These are phyloP conservation scores for Calonectria crousiana DNA, from an alignment of 2,329 filamentous ascomycete genomes.

Conservation along the genomic window DNA sequence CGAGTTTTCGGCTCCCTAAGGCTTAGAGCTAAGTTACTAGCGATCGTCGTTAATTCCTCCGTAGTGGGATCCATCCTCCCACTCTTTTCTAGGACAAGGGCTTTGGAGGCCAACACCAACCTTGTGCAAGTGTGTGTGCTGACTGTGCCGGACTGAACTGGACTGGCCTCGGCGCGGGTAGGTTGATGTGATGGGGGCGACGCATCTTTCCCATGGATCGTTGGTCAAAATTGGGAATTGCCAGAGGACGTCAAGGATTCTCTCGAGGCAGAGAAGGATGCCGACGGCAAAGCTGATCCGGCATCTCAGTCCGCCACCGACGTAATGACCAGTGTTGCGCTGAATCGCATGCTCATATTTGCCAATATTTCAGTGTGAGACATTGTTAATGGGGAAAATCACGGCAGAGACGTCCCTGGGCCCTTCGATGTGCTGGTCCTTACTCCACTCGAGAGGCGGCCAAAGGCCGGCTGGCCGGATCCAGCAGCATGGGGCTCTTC, in stretches of 20 bases:
- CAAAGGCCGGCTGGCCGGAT: conserved; percentile 31
- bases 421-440: conserved; percentile 11
- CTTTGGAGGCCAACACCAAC: conserved; percentile 24
- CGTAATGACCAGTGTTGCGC: conserved; percentile 36
- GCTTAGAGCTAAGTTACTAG: conserved; percentile 19
- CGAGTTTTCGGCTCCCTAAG: not conserved
- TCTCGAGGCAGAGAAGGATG: conserved; percentile 34
- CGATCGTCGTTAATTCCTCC: conserved; percentile 26
- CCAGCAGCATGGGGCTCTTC: conserved; percentile 41
- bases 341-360: conserved; percentile 38
- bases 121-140: conserved; percentile 19
- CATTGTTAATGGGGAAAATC: conserved; percentile 32
- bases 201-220: conserved; percentile 18
- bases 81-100: conserved; percentile 29
- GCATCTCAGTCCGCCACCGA: conserved; percentile 43
- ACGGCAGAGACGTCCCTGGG: conserved; percentile 24
- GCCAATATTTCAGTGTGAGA: conserved; percentile 28
- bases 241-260: conserved; percentile 20
- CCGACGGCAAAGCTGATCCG: conserved; percentile 42
- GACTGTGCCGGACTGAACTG: conserved; percentile 18
- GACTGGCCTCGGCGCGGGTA: not conserved
- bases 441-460: conserved; percentile 25
- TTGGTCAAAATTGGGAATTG: conserved; percentile 27
- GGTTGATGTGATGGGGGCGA: conserved; percentile 12
- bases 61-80: conserved; percentile 29